These are phyloP conservation scores for Macrotyloma uniflorum DNA, from an alignment of 306 rosid genomes.

Conservation along the genomic window DNA sequence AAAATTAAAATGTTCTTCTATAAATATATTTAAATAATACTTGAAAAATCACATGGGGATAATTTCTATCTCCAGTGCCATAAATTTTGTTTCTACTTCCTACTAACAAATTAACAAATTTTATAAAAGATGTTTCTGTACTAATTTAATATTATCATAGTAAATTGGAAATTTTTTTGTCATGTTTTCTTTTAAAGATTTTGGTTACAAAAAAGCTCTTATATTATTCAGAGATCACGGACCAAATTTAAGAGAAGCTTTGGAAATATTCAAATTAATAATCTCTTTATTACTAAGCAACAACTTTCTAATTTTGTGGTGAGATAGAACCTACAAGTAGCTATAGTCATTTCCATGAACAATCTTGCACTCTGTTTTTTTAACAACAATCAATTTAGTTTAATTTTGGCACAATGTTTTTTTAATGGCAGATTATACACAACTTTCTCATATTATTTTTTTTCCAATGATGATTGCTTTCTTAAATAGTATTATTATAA, in stretches of 20 bases:
- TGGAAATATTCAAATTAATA: neutral
- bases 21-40: too few species aligned
- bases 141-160: neutral
- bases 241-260: neutral
- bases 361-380: neutral
- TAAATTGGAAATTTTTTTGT: neutral
- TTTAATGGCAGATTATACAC: too few species aligned
- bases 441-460: neutral
- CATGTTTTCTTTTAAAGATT: neutral
- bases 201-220: neutral
- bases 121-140: neutral
- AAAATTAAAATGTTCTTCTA: neutral
- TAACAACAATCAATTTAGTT: neutral
- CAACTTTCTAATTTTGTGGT: neutral
- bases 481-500: too few species aligned
- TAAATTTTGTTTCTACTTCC: neutral
- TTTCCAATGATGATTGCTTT: too few species aligned
- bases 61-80: neutral
- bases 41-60: neutral
- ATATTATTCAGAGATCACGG: neutral
- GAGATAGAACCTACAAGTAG: neutral
- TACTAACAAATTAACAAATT: neutral
- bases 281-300: neutral
- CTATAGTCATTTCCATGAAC: neutral
- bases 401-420: neutral